Conservation (phyloP, 2,329 filamentous ascomycete genomes). For the Microdochium paspali region DNA sequence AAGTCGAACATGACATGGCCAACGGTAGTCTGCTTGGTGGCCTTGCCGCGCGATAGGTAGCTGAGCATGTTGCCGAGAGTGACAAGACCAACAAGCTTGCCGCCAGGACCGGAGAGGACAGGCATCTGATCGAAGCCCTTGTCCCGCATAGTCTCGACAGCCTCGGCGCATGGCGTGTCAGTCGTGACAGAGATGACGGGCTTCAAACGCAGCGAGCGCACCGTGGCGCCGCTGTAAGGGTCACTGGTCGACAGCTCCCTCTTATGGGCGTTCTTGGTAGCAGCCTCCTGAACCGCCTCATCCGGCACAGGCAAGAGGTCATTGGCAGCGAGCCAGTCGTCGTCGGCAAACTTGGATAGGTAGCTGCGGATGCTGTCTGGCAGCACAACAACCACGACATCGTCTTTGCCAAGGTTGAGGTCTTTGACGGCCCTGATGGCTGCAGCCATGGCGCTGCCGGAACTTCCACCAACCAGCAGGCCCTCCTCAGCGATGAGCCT, state of each 20-base stretch:
- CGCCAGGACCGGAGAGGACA: slow-evolving; percentile 62
- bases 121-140: slow-evolving; percentile 97
- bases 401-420: slow-evolving; percentile 66
- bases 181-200: slow-evolving; percentile 79
- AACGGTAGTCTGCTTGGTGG: slow-evolving; percentile 63
- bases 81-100: slow-evolving; percentile 78
- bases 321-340: slow-evolving; percentile 97
- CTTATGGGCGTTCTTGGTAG: slow-evolving; percentile 27
- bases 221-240: slow-evolving; percentile 68
- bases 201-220: slow-evolving; percentile 78
- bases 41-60: slow-evolving; percentile 78
- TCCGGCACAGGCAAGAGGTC: slow-evolving; percentile 61
- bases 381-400: slow-evolving; percentile 82
- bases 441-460: slow-evolving; percentile 83
- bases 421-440: slow-evolving; percentile 70
- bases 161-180: slow-evolving; percentile 66
- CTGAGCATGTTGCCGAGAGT: slow-evolving; percentile 91
- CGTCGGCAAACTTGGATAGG: slow-evolving; percentile 95
- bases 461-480: slow-evolving; percentile 85
- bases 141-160: slow-evolving; percentile 96
- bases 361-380: slow-evolving; percentile 97
- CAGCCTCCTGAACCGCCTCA: slow-evolving; percentile 37
- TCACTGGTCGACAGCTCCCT: slow-evolving; percentile 40
- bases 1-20: slow-evolving; percentile 97
- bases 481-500: slow-evolving; percentile 90